Evolutionary conservation across 2,329 filamentous ascomycete species (phyloP).

Genomic region (Magnaporthiopsis incrustans): DNA sequence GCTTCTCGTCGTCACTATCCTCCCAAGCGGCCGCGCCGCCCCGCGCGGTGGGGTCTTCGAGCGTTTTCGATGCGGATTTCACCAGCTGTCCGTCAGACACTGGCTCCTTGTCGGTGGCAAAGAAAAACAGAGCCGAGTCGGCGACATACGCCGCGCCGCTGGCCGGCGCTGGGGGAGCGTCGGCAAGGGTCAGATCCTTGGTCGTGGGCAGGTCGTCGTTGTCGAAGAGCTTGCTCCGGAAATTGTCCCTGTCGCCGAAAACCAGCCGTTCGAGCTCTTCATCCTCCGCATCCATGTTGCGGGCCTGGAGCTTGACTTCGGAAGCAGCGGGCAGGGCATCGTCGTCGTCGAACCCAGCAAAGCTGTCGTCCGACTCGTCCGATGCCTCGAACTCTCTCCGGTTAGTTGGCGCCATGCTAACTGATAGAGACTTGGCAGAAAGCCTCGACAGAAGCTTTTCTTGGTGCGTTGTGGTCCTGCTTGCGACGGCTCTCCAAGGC

Average conservation of each 20-base stretch:
- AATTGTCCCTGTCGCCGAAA: constrained; percentile 79
- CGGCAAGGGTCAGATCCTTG: constrained; percentile 26
- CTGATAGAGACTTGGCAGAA: neutral
- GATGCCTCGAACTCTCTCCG: constrained; percentile 13
- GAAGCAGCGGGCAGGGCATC: constrained; percentile 13
- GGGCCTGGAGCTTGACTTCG: constrained; percentile 17
- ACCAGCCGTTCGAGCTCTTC: constrained; percentile 81
- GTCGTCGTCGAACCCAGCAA: constrained; percentile 19
- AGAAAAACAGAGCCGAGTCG: constrained; percentile 78
- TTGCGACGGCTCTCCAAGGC: neutral
- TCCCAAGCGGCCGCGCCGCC: constrained; percentile 64
- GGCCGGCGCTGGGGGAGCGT: constrained; percentile 18
- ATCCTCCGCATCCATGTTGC: constrained; percentile 73
- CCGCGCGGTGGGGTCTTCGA: constrained; percentile 6
- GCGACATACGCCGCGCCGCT: constrained; percentile 28
- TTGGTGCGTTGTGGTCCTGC: neutral
- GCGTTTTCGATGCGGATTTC: constrained; percentile 4
- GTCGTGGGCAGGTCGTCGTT: constrained; percentile 31
- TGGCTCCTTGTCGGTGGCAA: constrained; percentile 56
- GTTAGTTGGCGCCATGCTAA: constrained; percentile 13
- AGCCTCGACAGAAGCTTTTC: neutral
- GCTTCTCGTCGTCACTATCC: constrained; percentile 89
- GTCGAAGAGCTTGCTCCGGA: constrained; percentile 63
- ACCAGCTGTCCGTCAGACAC: constrained; percentile 25
- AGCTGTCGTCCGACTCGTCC: constrained; percentile 18